Conservation (phyloP, 306 rosid species). For the Oemleria cerasiformis region DNA sequence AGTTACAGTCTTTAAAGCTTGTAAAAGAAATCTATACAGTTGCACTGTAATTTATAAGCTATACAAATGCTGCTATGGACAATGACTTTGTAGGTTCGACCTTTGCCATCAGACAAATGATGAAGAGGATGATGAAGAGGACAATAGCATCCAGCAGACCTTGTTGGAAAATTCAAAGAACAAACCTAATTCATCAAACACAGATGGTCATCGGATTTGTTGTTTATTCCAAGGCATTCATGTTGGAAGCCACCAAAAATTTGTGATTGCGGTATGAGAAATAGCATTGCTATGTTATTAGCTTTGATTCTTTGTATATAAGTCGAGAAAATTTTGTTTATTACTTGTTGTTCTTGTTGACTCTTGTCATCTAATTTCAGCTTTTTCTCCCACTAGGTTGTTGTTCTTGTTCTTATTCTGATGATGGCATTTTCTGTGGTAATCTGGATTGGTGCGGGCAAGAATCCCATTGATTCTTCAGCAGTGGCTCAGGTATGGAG, state of each 20-base stretch:
- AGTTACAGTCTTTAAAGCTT: not conserved
- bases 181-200: conserved; percentile 28
- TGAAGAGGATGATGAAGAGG: conserved; percentile 61
- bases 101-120: conserved; percentile 76
- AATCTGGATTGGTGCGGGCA: conserved; percentile 54
- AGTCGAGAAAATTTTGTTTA: not conserved
- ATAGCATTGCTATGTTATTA: not conserved
- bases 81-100: conserved; percentile 66
- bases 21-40: conserved; percentile 4
- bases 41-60: conserved; percentile 30
- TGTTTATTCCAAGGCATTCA: conserved; percentile 55
- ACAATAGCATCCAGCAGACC: conserved; percentile 38
- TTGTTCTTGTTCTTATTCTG: conserved; percentile 37
- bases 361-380: conserved; percentile 24
- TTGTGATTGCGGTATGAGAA: conserved; percentile 51
- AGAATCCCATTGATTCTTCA: conserved; percentile 52
- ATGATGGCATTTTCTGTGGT: conserved; percentile 48
- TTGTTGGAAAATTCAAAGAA: conserved; percentile 45
- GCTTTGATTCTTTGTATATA: not conserved
- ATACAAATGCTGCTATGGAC: conserved; percentile 28
- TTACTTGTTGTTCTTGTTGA: not conserved
- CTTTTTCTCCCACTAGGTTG: conserved; percentile 46
- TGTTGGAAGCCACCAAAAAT: conserved; percentile 59
- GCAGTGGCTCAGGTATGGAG: conserved; percentile 51
- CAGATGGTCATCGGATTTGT: conserved; percentile 39